Percentiles rank a stretch among this genome's conserved stretches.
Evolutionary conservation across 306 rosid genomes (phyloP).

Genomic region (Glycyrrhiza uralensis): DNA sequence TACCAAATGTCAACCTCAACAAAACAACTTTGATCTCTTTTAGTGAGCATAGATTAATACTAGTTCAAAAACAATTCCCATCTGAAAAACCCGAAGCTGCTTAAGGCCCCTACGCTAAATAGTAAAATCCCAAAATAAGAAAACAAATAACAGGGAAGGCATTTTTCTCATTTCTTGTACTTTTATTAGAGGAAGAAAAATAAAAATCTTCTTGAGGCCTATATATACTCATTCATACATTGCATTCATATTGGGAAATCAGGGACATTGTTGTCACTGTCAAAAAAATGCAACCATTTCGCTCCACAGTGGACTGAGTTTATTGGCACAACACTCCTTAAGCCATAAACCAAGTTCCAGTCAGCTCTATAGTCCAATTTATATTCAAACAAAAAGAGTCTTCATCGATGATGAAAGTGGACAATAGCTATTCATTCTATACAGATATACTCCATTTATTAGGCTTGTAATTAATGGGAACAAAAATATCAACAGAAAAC

Average conservation of each 20-base stretch:
- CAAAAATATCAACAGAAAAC: background rate
- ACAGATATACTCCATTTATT: background rate
- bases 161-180: background rate
- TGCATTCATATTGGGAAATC: background rate
- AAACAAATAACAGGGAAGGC: background rate
- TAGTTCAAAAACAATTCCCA: conserved; percentile 6
- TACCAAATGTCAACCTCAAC: background rate
- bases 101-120: conserved; percentile 3
- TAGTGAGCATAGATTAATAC: conserved; percentile 4
- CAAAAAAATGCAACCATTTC: background rate
- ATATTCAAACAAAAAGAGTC: background rate
- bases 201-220: background rate
- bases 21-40: conserved; percentile 1
- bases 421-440: conserved; percentile 1
- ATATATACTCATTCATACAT: background rate
- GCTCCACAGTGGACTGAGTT: background rate
- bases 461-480: background rate
- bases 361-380: conserved; percentile 7
- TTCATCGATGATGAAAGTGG: background rate
- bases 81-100: conserved; percentile 16
- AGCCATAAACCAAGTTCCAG: conserved; percentile 7
- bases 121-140: background rate
- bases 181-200: background rate
- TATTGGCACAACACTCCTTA: conserved; percentile 1
- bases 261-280: background rate